phyloP scores from a whole-genome alignment of 495 filamentous ascomycete genomes.

The Hypoxylon fuscum region DNA sequence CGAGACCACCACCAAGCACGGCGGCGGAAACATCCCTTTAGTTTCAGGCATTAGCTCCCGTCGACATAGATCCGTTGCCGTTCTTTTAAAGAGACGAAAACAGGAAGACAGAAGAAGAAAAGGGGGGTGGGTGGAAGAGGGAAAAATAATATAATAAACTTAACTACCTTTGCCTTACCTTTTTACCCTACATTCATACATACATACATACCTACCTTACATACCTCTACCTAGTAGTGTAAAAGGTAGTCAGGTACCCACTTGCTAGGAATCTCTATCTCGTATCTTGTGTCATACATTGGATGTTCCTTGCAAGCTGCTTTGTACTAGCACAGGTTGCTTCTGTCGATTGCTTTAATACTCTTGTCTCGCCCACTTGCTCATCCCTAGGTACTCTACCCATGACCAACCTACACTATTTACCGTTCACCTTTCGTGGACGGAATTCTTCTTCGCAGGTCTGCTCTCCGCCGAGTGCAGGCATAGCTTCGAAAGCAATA shows the following conservation, averaged over 20 bases:
- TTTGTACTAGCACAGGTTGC: constrained; percentile 24
- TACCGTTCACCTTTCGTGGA: constrained; percentile 38
- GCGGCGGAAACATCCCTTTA: constrained; percentile 31
- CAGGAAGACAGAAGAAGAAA: too few species aligned
- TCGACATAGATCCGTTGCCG: constrained; percentile 7
- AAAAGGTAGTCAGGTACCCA: constrained; percentile 33
- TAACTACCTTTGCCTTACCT: too few species aligned
- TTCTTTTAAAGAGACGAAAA: too few species aligned
- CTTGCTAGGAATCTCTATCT: constrained; percentile 20
- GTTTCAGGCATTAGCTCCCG: constrained; percentile 20
- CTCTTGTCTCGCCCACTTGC: constrained; percentile 23
- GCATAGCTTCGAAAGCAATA: constrained; percentile 30
- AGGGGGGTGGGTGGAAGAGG: too few species aligned
- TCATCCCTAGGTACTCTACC: constrained; percentile 4
- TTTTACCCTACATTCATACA: too few species aligned
- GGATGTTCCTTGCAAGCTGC: constrained; percentile 34
- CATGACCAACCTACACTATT: constrained; percentile 36
- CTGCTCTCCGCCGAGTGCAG: constrained; percentile 29
- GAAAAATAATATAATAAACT: not conserved
- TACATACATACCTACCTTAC: constrained; percentile 1
- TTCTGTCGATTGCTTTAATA: constrained; percentile 25
- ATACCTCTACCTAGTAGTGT: too few species aligned
- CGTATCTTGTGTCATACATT: constrained; percentile 42
- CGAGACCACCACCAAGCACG: constrained; percentile 27
- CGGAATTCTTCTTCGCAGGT: constrained; percentile 18